Evolutionary conservation across 2,329 filamentous ascomycete species (phyloP).

Genomic region (Chrysoporthe cubensis): DNA sequence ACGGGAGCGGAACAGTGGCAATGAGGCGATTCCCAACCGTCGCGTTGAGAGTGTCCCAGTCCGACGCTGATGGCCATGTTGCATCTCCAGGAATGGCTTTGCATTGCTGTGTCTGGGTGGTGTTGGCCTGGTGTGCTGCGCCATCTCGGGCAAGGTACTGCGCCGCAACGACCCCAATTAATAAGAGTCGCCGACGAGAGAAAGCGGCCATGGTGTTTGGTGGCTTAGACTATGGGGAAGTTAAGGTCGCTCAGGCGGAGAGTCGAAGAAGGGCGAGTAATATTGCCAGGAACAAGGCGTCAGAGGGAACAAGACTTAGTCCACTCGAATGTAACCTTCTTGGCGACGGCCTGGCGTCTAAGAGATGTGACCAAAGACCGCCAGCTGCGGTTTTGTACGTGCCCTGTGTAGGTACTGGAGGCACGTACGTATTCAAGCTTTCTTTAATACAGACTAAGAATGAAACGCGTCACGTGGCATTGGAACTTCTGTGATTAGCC

Average conservation of each 20-base stretch:
- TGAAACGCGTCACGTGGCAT: too few relatives aligned
- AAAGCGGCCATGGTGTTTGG: neutral
- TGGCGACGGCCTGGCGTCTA: neutral
- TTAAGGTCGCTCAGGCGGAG: too few relatives aligned
- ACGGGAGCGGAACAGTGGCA: constrained; percentile 53
- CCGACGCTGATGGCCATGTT: constrained; percentile 53
- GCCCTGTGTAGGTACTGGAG: too few relatives aligned
- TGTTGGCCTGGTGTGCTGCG: constrained; percentile 2
- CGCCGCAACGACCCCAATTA: neutral
- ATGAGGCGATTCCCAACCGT: constrained; percentile 56
- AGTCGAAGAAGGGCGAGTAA: neutral
- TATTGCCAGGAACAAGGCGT: neutral
- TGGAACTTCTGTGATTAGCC: too few relatives aligned
- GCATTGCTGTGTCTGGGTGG: constrained; percentile 9
- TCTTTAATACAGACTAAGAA: too few relatives aligned
- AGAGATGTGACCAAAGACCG: neutral
- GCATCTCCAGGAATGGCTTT: constrained; percentile 46
- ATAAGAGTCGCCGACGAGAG: neutral
- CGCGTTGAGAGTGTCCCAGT: constrained; percentile 56
- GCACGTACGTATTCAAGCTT: too few relatives aligned
- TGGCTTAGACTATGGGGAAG: too few relatives aligned
- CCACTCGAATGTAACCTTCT: neutral
- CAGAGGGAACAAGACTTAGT: neutral
- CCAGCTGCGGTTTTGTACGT: too few relatives aligned
- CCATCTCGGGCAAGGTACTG: neutral